Evolutionary conservation across 2,329 filamentous ascomycete genomes (phyloP).

Genomic region (Diaporthe aspalathi): DNA sequence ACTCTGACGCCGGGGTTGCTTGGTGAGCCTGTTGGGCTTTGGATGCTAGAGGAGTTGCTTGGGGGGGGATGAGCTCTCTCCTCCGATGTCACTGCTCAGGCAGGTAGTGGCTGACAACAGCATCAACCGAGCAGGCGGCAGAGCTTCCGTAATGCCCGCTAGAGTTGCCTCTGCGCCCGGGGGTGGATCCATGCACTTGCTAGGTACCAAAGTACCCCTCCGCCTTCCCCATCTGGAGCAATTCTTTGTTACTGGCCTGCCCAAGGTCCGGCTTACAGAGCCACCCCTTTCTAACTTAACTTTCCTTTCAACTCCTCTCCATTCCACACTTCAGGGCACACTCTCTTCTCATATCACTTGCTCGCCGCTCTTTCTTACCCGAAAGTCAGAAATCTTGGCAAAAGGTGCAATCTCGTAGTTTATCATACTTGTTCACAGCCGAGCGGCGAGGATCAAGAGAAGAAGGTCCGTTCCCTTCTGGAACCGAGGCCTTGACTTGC

Average conservation of each 20-base stretch:
- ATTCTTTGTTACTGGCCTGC: neutral
- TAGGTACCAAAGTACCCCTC: slow-evolving; percentile 14
- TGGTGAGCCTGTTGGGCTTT: neutral
- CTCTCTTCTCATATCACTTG: neutral
- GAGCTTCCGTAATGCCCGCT: slow-evolving; percentile 37
- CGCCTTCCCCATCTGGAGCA: slow-evolving; percentile 29
- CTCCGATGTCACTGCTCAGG: slow-evolving; percentile 33
- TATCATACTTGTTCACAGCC: neutral
- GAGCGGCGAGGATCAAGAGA: neutral
- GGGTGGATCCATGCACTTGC: slow-evolving; percentile 8
- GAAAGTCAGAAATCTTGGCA: neutral
- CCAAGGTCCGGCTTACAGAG: neutral
- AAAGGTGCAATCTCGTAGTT: neutral
- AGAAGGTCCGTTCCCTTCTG: neutral
- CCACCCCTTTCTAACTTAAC: slow-evolving; percentile 32
- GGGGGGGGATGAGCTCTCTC: slow-evolving; percentile 20
- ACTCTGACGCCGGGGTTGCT: neutral
- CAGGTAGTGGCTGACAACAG: slow-evolving; percentile 5
- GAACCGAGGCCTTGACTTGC: neutral
- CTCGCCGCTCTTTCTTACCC: neutral
- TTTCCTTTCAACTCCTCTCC: neutral
- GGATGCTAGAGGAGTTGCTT: slow-evolving; percentile 28
- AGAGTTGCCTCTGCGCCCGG: neutral
- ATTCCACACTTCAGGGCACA: no score
- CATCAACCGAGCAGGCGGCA: slow-evolving; percentile 33